Evolutionary conservation across 148 eudicot genomes (phyloP).

Genomic region (Euryodendron excelsum): DNA sequence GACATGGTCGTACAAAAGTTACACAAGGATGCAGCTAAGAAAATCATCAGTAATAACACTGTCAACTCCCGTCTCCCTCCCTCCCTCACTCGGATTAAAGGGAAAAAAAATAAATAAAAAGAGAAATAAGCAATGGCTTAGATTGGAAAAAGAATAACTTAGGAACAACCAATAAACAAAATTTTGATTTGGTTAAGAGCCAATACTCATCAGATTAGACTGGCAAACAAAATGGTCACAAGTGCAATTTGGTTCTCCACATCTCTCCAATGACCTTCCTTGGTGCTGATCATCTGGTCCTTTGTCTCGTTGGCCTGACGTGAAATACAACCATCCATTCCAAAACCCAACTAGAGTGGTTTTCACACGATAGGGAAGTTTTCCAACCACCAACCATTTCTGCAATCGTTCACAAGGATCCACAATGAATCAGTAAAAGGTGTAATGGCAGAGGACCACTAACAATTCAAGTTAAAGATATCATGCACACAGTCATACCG

Average conservation of each 20-base stretch:
- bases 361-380: conserved; percentile 92
- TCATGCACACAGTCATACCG: neutral
- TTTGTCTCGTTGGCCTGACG: conserved; percentile 91
- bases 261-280: conserved; percentile 86
- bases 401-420: conserved; percentile 23
- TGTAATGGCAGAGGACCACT: neutral
- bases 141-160: conserved; percentile 8
- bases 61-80: too few relatives aligned
- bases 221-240: conserved; percentile 21
- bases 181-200: neutral
- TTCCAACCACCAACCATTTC: conserved; percentile 91
- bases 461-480: neutral
- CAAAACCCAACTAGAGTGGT: conserved; percentile 88
- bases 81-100: neutral
- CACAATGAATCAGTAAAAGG: neutral
- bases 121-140: neutral
- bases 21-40: neutral
- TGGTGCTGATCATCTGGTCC: conserved; percentile 86
- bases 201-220: neutral
- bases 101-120: neutral
- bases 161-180: neutral
- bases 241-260: conserved; percentile 90
- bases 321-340: conserved; percentile 92
- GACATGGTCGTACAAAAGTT: neutral
- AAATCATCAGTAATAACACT: neutral